Evolutionary conservation across 768 basidiomycete species (phyloP).

Genomic region (Boletus rubroflammeus): DNA sequence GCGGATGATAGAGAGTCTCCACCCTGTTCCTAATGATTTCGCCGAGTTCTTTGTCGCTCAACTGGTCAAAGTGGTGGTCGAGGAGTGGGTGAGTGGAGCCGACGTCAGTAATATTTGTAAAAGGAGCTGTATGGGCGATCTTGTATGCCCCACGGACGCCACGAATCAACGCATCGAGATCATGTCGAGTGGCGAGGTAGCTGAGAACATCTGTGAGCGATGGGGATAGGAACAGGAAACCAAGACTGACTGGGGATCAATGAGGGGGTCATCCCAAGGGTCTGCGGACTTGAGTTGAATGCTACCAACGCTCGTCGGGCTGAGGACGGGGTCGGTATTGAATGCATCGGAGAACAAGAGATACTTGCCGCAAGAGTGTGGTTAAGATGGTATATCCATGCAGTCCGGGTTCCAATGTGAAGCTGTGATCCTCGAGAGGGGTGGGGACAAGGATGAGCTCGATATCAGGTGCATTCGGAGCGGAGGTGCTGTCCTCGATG

Average conservation of each 20-base stretch:
- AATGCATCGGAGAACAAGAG: not conserved
- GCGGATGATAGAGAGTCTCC: conserved; percentile 44
- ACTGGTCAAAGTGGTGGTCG: conserved; percentile 36
- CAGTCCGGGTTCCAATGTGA: not conserved
- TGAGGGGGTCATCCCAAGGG: conserved; percentile 40
- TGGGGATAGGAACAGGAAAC: not conserved
- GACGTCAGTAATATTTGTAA: conserved; percentile 36
- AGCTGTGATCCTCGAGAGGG: not conserved
- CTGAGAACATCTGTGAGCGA: conserved; percentile 21
- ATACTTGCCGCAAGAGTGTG: conserved; percentile 25
- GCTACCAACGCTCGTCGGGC: conserved; percentile 44
- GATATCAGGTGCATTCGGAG: conserved; percentile 28
- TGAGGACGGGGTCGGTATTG: conserved; percentile 7
- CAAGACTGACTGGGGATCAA: conserved; percentile 40
- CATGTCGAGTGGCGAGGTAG: conserved; percentile 41
- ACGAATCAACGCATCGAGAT: conserved; percentile 38
- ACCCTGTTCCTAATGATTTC: conserved; percentile 32
- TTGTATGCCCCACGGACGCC: conserved; percentile 38
- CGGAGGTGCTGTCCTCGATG: conserved; percentile 31
- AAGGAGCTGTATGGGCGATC: conserved; percentile 37
- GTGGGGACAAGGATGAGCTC: conserved; percentile 23
- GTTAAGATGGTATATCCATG: conserved; percentile 18
- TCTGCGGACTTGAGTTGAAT: conserved; percentile 39
- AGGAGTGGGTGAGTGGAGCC: conserved; percentile 27
- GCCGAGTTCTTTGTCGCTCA: conserved; percentile 35